Evolutionary conservation across 352 stramenopile species (phyloP).

Genomic region (Saprolegnia parasitica): DNA sequence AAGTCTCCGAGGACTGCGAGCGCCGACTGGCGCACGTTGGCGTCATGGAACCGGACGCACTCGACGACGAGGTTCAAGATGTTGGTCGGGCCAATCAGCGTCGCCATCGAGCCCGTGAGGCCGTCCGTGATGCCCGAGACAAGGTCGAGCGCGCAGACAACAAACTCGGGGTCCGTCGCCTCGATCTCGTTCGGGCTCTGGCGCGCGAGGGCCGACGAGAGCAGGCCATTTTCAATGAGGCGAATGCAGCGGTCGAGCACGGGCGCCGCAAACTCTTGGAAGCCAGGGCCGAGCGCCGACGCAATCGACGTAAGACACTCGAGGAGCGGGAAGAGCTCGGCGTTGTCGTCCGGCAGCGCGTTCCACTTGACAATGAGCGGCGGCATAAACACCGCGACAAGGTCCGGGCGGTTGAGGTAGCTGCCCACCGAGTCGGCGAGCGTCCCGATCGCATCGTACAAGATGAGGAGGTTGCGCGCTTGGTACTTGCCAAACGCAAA

Average conservation of each 20-base stretch:
- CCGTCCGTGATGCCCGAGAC: constrained; percentile 88
- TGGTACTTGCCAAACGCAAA: constrained; percentile 92
- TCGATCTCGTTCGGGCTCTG: constrained; percentile 76
- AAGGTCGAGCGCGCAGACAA: constrained; percentile 85
- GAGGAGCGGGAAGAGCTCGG: constrained; percentile 82
- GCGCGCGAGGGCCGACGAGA: constrained; percentile 74
- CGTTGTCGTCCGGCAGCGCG: constrained; percentile 61
- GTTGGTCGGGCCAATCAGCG: constrained; percentile 75
- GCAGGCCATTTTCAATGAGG: constrained; percentile 78
- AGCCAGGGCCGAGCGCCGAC: constrained; percentile 74
- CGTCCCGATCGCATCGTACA: constrained; percentile 95
- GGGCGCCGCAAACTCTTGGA: constrained; percentile 83
- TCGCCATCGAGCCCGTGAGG: constrained; percentile 65
- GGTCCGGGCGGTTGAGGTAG: constrained; percentile 86
- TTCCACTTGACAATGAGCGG: constrained; percentile 92
- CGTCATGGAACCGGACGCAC: constrained; percentile 79
- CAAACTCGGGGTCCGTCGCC: constrained; percentile 84
- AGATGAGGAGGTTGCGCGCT: constrained; percentile 91
- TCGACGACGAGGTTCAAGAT: constrained; percentile 84
- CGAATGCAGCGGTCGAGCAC: constrained; percentile 76
- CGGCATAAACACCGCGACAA: constrained; percentile 92
- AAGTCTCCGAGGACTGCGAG: constrained; percentile 88
- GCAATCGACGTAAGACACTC: constrained; percentile 86
- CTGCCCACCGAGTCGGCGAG: constrained; percentile 92
- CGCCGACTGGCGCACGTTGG: constrained; percentile 85